Evolutionary conservation across 2,329 filamentous ascomycete species (phyloP).

Genomic region (Diaporthe sp.): DNA sequence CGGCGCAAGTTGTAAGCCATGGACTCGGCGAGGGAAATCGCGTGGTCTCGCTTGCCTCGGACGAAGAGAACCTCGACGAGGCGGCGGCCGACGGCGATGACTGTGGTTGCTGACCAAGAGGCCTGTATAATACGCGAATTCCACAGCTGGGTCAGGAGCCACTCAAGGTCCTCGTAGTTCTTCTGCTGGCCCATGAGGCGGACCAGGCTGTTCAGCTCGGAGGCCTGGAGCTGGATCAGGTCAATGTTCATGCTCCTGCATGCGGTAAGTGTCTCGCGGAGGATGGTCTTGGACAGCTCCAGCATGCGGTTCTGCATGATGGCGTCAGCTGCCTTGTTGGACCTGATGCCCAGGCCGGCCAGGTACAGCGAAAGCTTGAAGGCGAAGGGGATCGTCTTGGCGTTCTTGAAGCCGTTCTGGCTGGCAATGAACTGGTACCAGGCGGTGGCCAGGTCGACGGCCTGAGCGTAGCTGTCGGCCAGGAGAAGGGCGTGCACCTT

Average conservation of each 20-base stretch:
- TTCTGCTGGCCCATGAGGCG: slow-evolving; percentile 42
- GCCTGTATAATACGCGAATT: slow-evolving; percentile 41
- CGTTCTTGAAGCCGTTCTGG: slow-evolving; percentile 42
- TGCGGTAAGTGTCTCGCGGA: slow-evolving; percentile 40
- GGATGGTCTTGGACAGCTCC: slow-evolving; percentile 42
- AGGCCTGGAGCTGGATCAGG: slow-evolving; percentile 40
- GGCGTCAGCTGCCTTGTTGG: slow-evolving; percentile 45
- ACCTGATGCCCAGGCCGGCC: slow-evolving; percentile 44
- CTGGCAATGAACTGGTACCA: slow-evolving; percentile 41
- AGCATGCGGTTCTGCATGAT: slow-evolving; percentile 40
- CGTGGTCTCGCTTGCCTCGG: slow-evolving; percentile 38
- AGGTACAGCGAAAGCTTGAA: slow-evolving; percentile 42
- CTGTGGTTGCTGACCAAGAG: slow-evolving; percentile 39
- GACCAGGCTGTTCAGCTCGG: slow-evolving; percentile 41
- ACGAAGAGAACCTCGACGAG: slow-evolving; percentile 42
- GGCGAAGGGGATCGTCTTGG: slow-evolving; percentile 40
- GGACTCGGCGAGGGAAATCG: slow-evolving; percentile 42
- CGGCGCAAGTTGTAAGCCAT: slow-evolving; percentile 42
- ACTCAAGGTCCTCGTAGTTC: slow-evolving; percentile 42
- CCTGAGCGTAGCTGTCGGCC: slow-evolving; percentile 35
- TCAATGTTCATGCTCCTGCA: slow-evolving; percentile 42
- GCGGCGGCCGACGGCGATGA: slow-evolving; percentile 41
- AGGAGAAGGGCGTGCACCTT: slow-evolving; percentile 39
- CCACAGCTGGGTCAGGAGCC: slow-evolving; percentile 42
- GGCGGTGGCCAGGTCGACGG: slow-evolving; percentile 39